Conservation (phyloP, 1,139 yeast species). For the Ashbya aceris region DNA sequence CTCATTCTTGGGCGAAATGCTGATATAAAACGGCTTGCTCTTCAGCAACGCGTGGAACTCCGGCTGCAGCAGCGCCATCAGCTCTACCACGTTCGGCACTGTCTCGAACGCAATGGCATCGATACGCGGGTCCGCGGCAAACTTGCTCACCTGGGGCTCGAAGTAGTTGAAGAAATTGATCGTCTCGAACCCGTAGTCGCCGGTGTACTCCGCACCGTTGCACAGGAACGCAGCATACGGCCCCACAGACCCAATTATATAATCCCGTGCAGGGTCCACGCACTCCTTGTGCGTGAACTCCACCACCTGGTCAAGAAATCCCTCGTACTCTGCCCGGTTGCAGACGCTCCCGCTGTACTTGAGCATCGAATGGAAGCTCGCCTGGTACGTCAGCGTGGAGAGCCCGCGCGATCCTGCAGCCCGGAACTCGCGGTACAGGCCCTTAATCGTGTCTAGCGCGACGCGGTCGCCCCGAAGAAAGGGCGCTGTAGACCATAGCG, state of each 20-base stretch:
- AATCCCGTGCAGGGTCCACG: slow-evolving; percentile 8
- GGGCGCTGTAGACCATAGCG: slow-evolving; percentile 35
- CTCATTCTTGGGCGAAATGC: slow-evolving; percentile 8
- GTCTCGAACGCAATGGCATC: slow-evolving; percentile 13
- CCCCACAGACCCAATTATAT: slow-evolving; percentile 52
- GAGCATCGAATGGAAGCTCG: slow-evolving; percentile 21
- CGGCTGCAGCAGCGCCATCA: slow-evolving; percentile 7
- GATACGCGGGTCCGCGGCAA: slow-evolving; percentile 7
- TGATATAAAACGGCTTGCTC: slow-evolving; percentile 11
- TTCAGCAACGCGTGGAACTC: slow-evolving; percentile 2
- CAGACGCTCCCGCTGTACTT: slow-evolving; percentile 7
- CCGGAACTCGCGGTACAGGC: slow-evolving; percentile 42
- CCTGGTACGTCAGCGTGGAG: slow-evolving; percentile 53
- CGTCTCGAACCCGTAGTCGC: slow-evolving; percentile 31
- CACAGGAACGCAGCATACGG: slow-evolving; percentile 51
- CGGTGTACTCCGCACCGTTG: slow-evolving; percentile 57
- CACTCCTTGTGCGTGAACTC: slow-evolving; percentile 14
- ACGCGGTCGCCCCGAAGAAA: slow-evolving; percentile 33
- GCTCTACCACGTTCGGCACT: slow-evolving; percentile 12
- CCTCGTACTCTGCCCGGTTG: slow-evolving; percentile 22
- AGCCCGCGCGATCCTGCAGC: slow-evolving; percentile 47
- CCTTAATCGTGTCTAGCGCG: slow-evolving; percentile 29
- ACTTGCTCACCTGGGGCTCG: slow-evolving; percentile 11
- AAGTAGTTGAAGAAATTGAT: slow-evolving; percentile 9
- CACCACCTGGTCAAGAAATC: slow-evolving; percentile 11